Percentiles rank a stretch among this genome's conserved stretches.
Evolutionary conservation across 495 filamentous ascomycete genomes (phyloP).

Genomic region (Chaetomium fimeti): DNA sequence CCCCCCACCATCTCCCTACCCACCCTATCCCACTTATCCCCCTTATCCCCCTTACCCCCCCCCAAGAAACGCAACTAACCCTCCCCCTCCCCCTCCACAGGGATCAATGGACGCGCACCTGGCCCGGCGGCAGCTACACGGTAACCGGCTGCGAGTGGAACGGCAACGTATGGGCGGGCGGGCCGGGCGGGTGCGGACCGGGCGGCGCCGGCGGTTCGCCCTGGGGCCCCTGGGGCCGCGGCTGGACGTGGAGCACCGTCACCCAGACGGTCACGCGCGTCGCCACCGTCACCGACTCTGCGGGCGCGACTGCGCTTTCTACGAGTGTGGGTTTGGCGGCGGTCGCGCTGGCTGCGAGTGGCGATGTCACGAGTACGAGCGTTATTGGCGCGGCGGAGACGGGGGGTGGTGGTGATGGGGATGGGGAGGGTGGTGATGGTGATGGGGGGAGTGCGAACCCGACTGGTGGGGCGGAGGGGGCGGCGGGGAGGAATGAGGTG

Average conservation of each 20-base stretch:
- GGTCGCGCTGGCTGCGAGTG: conserved; percentile 43
- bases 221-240: conserved; percentile 48
- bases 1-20: background rate
- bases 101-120: conserved; percentile 36
- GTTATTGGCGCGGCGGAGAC: conserved; percentile 6
- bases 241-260: conserved; percentile 40
- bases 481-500: conserved; percentile 15
- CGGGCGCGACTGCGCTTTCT: conserved; percentile 33
- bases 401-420: background rate
- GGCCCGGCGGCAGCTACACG: conserved; percentile 47
- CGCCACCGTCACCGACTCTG: conserved; percentile 39
- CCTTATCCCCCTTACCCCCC: background rate
- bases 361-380: conserved; percentile 39
- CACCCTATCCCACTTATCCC: background rate
- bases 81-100: background rate
- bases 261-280: conserved; percentile 38
- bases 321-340: conserved; percentile 43
- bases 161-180: conserved; percentile 49
- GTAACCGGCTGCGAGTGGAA: conserved; percentile 49
- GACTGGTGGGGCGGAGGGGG: conserved; percentile 11
- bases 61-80: background rate
- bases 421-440: conserved; percentile 21
- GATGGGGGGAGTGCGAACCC: conserved; percentile 13
- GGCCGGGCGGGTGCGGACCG: conserved; percentile 43
- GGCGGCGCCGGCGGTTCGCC: conserved; percentile 40